Evolutionary conservation across 2,329 filamentous ascomycete genomes (phyloP), one percentile per base, ranked within the genome.

Genomic region (Fusarium sterilihyphosum): DNA sequence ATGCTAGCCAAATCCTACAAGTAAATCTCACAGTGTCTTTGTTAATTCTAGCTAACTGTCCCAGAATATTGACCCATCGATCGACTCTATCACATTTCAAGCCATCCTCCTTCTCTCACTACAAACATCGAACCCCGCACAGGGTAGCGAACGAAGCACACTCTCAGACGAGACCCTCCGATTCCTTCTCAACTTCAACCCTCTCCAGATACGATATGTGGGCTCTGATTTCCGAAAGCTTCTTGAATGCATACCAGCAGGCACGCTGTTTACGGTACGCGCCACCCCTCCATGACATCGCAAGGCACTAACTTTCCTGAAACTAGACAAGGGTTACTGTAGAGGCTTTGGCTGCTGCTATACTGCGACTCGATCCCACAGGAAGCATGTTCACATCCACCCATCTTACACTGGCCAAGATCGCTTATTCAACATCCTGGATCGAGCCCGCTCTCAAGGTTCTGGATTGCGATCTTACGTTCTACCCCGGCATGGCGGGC

Each of bases 281-380:
- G 10, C 14, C 24, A 56, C 46, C 40, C 38, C 41, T 40, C 31
- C 61, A 78, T 53, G 77, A 47, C 35, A 37, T 49, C 38, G 31
- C 46, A 26, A 17, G 41, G 26, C 44, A 35, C 67, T 73, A 65
- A 72, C 53, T 69, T 33, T 65, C 41, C 17, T 38, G 26, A 35
- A 37, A 90, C 37, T 37, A 90, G 88, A 82, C 87, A 22, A 80
- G 81, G 2, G 80, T 88, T 57, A 84, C 87, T 1, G 83, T 88
- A 18, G 82, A 86, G 35, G 77, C 84, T 14, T 80, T 89, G 13
- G 81, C 86, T 12, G 80, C 80, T 5, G 91, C 91, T 8, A 86
- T 95, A 72, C 82, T 91, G 18, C 88, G 88, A 61, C 84, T 95
- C 65, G 92, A 95, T 73, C 91, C 92, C 4, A 87, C 87, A 18